Evolutionary conservation across 2,329 filamentous ascomycete genomes (phyloP), one percentile per base, ranked within the genome.

Genomic region (Claviceps pazoutovae): DNA sequence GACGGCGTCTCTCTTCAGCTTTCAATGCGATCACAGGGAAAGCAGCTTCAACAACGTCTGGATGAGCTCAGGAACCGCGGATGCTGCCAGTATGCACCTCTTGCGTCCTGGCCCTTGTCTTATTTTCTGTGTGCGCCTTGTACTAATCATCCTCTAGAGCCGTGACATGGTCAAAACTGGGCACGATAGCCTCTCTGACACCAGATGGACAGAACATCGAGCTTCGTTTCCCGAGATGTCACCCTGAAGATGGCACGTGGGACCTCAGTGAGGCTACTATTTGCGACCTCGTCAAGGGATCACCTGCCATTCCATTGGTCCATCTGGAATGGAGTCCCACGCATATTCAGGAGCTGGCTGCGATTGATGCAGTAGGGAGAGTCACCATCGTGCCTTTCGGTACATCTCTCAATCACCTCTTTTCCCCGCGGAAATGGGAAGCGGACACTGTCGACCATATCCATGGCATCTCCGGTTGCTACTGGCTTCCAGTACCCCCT

Each of bases 91-190:
- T 93, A 79, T 69, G 82, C n/a, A 38, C 11, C 26, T 38, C 17
- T 21, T 16, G 34, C n/a, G 6, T 45, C 17, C 34, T 21, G 19
- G 4, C 48, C 38, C 2, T 11, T 34, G 4, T 46, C 23, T 46
- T 8, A 4, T 30, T 41, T 30, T 8, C 17, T 37, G 16, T 34
- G 9, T 13, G 36, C 9, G 46, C 5, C 34, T 21, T 8, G 34
- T 19, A 23, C 52, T 54, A 53, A 51, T 38, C 6, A 5, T 46
- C 47, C 46, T 47, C 45, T 59, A 94, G 89, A 64, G 81, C 80
- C 57, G 78, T 96, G 51, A 82, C 86, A 34, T 97, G 91, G 90
- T 95, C 91, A 11, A 89, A 83, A 60, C 79, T 82, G 55, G 91
- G 91, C 44, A 88, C 84, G 54, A 87, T 97, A 58, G 90, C 90